These are phyloP conservation scores for Anthracocystis panici-leucophaei DNA, from an alignment of 1,284 basidiomycete genomes.

Conservation along the genomic window DNA sequence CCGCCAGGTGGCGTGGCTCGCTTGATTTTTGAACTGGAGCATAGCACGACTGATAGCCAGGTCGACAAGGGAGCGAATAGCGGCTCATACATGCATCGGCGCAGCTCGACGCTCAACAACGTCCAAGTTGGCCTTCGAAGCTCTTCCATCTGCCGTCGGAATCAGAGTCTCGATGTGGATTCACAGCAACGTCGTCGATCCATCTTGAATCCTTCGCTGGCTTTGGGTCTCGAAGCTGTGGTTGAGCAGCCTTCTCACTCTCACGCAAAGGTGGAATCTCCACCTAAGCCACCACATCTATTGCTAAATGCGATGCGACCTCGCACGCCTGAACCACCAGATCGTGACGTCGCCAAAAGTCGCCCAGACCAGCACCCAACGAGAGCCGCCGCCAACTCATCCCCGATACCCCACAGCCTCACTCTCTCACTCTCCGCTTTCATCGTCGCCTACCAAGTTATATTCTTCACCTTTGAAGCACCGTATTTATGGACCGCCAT, in stretches of 20 bases:
- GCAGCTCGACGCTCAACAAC: background rate
- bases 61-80: background rate
- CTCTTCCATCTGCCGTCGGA: slow-evolving; percentile 18
- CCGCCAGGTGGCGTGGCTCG: slow-evolving; percentile 19
- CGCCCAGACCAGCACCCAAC: background rate
- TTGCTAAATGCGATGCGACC: background rate
- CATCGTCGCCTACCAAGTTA: slow-evolving; percentile 13
- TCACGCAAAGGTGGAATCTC: too few species aligned
- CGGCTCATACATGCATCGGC: background rate
- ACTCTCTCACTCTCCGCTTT: background rate
- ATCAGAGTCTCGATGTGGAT: slow-evolving; percentile 16
- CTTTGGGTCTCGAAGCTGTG: slow-evolving; percentile 1
- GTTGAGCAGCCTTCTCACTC: background rate
- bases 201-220: too few species aligned
- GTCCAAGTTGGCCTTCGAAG: background rate
- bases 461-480: slow-evolving; percentile 32
- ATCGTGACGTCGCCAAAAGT: background rate
- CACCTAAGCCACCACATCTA: background rate
- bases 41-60: background rate
- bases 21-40: slow-evolving; percentile 17
- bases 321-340: background rate
- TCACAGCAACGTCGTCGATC: background rate
- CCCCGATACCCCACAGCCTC: background rate
- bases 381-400: background rate
- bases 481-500: slow-evolving; percentile 23